Evolutionary conservation across 129 eudicot species (phyloP), one percentile per base, ranked within the genome.

Genomic region (Centrapalus pauciflorus): DNA sequence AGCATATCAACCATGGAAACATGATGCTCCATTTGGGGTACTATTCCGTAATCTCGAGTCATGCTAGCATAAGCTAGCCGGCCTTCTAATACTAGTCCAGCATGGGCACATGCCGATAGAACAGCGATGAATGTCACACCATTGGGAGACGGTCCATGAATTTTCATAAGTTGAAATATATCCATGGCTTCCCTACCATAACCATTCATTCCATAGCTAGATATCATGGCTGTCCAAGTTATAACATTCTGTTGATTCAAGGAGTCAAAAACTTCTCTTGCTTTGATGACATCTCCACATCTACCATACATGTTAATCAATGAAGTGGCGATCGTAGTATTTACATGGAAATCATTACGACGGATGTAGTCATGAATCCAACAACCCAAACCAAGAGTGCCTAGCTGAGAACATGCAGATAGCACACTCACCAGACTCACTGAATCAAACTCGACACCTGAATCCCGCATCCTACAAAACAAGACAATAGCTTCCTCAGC

Each of bases 1-100:
- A 83, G 69, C 84, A 86, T 77, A 49, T 86, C 89, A 34, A 86
- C 86, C 95, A 86, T 83, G 56, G 82, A 79, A 43, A 86, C 95
- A 71, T 86, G 88, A 51, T 86, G 95, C 46, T 86, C 95, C 50
- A 66, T 55, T 55, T 16, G 32, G 23, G 95, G 89, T 2, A 10
- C 46, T 23, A 80, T 27, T 23, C 67, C 71, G 76, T 77, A 66
- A 54, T 80, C 70, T 61, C 6, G 55, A 41, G 16, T 77, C 86
- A 83, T 86, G 76, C 56, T 52, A 52, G 70, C 50, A 25, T 83
- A 83, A 54, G 77, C 78, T 26, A 10, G 35, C 1, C 28, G 78
- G 9, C 86, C 95, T 69, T 86, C 82, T 20, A 78, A 40, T 49
- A 86, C 80, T 40, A 77, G 68, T 56, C 95, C 95, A 5, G 78